Evolutionary conservation across 305 asterid genomes (phyloP), one percentile per base, ranked within the genome.

Genomic region (Stenogyne calaminthoides): DNA sequence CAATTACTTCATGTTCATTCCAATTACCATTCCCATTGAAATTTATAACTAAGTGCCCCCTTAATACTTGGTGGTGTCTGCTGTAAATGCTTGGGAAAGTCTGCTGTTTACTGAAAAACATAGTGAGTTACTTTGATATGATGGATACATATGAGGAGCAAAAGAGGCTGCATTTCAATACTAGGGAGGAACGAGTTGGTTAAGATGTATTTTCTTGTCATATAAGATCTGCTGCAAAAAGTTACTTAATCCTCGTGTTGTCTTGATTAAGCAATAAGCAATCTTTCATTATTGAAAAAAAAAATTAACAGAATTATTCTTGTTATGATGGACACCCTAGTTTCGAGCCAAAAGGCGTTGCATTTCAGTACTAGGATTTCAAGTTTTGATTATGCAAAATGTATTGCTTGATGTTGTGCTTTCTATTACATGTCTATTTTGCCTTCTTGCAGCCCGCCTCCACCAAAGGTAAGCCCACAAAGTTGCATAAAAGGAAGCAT

Each of bases 401-500:
- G 19, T 9, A 69, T 19, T 52, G 70, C 59, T 40, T 15, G 9
- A 9, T 32, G 67, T 46, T 75, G 39, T 34, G 29, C 61, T 42
- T 56, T 22, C 3, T 27, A 8, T 36, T 67, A 76, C n/a, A 61
- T 75, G 49, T 51, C 34, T 69, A 8, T 62, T 64, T 67, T 60
- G 40, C 73, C 47, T 36, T 64, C 52, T 64, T 84, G 84, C 76
- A 93, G 98, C 98, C 98, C 49, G 71, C 83, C 56, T 78, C 98
- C 36, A 83, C 87, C 68, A 89, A 89, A 82, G 96, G 96, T 42
- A 91, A 91, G 86, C 98, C 98, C 54, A 42, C 94, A 42, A 93
- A 93, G 83, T 71, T 93, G 87, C 98, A 84, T 73, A 93, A 93
- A 74, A 88, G 97, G 80, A 93, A 91, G 91, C 98, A 93, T 87